Base-by-base conservation (phyloP, 2,329 filamentous ascomycete genomes). In the Aspergillus bombycis region DNA sequence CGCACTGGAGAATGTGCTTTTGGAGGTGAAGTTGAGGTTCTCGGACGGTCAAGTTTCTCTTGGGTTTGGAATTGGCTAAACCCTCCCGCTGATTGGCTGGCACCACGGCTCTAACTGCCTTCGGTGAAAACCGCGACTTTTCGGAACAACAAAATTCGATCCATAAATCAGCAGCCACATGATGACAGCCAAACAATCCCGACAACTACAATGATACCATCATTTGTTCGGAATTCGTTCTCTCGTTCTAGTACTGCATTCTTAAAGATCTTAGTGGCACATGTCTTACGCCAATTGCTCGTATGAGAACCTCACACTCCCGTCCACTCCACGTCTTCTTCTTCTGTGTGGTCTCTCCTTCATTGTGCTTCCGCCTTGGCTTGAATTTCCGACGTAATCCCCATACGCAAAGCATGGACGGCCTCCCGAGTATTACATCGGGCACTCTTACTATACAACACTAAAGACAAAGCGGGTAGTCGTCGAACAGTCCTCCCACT, bases 401-500 rank as follows among this genome's bases (percentile, higher is more conserved):
- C 76, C 46, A 63, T 71, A 48, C 71, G 68, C 48, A 82, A 66
- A 11, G 79, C 81, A 11, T 68, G 64, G 14, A 82, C 64, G 2
- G 79, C 80, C 43, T 78, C 74, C 16, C 76, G 67, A 26, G 81
- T 67, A 12, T 69, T 70, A 60, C 78, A 78, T n/a, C 62, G 67
- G 4, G 71, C 72, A 30, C 68, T 67, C 66, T 71, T 75, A 6
- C 74, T 78, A 66, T 80, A 75, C 69, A 79, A 74, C 0, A 80
- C 78, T 34, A 82, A 65, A 6, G 79, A 78, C 21, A 81, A 62
- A 8, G 77, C 75, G 1, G 81, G 80, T 19, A 83, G 65, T 30
- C 79, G 73, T 28, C 79, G 72, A 30, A 83, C 70, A 1, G 74
- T 78, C 26, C 81, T 74, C 2, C 79, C 81, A 64, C 80, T 82